These are phyloP conservation scores for Trichoderma erinaceum DNA, from an alignment of 495 filamentous ascomycete genomes.

Conservation along the genomic window DNA sequence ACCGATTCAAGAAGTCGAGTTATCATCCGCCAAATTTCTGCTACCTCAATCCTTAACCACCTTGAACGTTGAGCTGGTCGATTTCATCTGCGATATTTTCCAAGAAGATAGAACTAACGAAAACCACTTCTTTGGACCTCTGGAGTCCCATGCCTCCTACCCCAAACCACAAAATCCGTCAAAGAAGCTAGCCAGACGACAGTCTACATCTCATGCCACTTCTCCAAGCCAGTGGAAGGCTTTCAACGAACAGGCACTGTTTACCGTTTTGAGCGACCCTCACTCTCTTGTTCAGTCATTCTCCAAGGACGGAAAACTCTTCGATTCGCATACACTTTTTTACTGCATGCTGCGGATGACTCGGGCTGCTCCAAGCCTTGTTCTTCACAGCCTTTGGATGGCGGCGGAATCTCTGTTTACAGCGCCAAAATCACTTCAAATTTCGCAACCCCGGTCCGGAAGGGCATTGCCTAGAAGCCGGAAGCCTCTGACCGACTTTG, in stretches of 20 bases:
- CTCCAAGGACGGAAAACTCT: slow-evolving; percentile 37
- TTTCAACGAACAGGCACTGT: slow-evolving; percentile 69
- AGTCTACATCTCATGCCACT: background rate
- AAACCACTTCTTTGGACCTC: slow-evolving; percentile 35
- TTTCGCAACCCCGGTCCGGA: slow-evolving; percentile 33
- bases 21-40: slow-evolving; percentile 17
- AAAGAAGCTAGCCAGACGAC: background rate
- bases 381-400: slow-evolving; percentile 74
- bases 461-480: slow-evolving; percentile 35
- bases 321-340: slow-evolving; percentile 47
- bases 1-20: background rate
- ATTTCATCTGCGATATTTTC: slow-evolving; percentile 47
- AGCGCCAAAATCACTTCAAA: slow-evolving; percentile 52
- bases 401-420: slow-evolving; percentile 61
- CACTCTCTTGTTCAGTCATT: slow-evolving; percentile 62
- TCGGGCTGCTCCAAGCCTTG: slow-evolving; percentile 45
- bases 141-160: slow-evolving; percentile 9
- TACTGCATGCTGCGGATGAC: slow-evolving; percentile 49
- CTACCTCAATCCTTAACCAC: slow-evolving; percentile 39
- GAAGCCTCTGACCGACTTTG: slow-evolving; percentile 33
- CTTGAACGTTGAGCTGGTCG: slow-evolving; percentile 42
- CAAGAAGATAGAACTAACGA: slow-evolving; percentile 46
- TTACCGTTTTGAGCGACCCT: slow-evolving; percentile 64
- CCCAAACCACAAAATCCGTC: slow-evolving; percentile 23
- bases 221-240: slow-evolving; percentile 39